Evolutionary conservation across 768 basidiomycete genomes (phyloP).

Genomic region (Tubosaeta sp.): DNA sequence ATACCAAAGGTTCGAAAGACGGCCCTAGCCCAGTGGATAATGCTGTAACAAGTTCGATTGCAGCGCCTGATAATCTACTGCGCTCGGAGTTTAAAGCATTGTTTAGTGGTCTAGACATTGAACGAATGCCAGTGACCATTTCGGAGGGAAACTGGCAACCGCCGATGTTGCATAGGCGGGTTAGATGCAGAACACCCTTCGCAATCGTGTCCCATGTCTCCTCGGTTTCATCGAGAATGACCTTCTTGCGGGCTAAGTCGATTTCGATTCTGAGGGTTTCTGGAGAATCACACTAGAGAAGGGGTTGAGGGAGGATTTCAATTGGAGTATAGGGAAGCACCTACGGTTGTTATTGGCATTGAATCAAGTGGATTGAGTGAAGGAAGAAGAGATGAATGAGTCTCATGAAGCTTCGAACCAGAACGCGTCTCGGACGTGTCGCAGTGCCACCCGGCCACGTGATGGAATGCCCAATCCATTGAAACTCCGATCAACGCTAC

Average conservation of each 20-base stretch:
- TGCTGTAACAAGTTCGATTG: constrained; percentile 56
- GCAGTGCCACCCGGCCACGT: constrained; percentile 21
- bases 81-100: constrained; percentile 69
- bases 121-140: constrained; percentile 47
- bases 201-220: constrained; percentile 75
- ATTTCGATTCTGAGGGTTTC: constrained; percentile 36
- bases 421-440: constrained; percentile 20
- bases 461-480: constrained; percentile 14
- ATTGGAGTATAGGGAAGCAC: fast-evolving
- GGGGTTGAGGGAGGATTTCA: background rate
- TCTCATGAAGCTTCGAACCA: constrained; percentile 17
- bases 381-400: background rate
- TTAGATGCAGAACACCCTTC: constrained; percentile 44
- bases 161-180: constrained; percentile 46
- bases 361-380: constrained; percentile 1
- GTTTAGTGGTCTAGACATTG: constrained; percentile 49
- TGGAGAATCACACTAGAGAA: constrained; percentile 30
- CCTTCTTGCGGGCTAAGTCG: constrained; percentile 38
- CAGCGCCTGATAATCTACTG: constrained; percentile 62
- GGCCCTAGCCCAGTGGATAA: constrained; percentile 53
- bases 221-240: constrained; percentile 61
- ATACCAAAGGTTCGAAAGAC: constrained; percentile 63
- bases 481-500: constrained; percentile 20
- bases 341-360: constrained; percentile 31
- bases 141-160: constrained; percentile 50